These are phyloP conservation scores for Penstemon newberryi DNA, from an alignment of 257 asterid species.

Conservation along the genomic window DNA sequence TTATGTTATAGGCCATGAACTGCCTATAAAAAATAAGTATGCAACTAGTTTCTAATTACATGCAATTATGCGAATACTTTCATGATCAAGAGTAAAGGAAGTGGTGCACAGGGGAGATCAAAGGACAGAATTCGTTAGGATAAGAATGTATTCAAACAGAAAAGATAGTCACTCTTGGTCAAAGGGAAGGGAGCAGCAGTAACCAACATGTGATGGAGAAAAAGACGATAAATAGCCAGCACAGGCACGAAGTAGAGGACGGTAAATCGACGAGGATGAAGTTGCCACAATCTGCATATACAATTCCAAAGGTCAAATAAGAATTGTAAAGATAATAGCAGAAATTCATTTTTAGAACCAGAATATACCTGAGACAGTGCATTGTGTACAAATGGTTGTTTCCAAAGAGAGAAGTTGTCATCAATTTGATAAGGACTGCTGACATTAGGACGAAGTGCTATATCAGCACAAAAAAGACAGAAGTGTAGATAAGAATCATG, in stretches of 20 bases:
- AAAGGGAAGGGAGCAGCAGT: slow-evolving; percentile 35
- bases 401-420: slow-evolving; percentile 87
- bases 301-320: slow-evolving; percentile 30
- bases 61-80: not conserved
- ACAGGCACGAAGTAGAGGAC: slow-evolving; percentile 86
- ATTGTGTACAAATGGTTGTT: slow-evolving; percentile 72
- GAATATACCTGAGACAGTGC: slow-evolving; percentile 78
- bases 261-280: slow-evolving; percentile 67
- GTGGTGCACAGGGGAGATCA: slow-evolving; percentile 18
- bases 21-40: slow-evolving; percentile 19
- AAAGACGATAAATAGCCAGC: slow-evolving; percentile 92
- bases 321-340: slow-evolving; percentile 23
- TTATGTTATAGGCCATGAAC: slow-evolving; percentile 8
- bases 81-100: slow-evolving; percentile 16
- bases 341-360: slow-evolving; percentile 17
- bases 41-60: not conserved
- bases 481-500: slow-evolving; percentile 22
- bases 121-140: slow-evolving; percentile 15
- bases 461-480: slow-evolving; percentile 35
- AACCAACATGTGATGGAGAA: slow-evolving; percentile 90
- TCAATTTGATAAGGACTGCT: slow-evolving; percentile 64
- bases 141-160: slow-evolving; percentile 24
- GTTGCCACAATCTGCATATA: slow-evolving; percentile 82
- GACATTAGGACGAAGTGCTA: slow-evolving; percentile 92
- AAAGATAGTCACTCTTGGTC: slow-evolving; percentile 26